A percentile compares a stretch with the other conserved stretches of the same genome.
phyloP scores from a whole-genome alignment of 441 rosid genomes.

The Biscutella auriculata region DNA sequence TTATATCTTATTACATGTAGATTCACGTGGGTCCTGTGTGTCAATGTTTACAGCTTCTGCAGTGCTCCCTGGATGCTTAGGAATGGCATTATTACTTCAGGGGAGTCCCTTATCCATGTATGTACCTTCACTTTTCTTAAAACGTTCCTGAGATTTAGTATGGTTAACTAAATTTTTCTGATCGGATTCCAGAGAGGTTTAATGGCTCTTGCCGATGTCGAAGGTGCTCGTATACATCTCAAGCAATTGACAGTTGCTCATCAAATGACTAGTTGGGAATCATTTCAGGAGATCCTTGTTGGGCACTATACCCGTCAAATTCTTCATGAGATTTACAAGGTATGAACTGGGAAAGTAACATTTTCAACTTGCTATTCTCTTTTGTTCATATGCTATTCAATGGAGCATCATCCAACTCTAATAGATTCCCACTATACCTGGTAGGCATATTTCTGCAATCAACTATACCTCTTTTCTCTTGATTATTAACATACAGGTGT shows the following conservation, averaged over 20 bases:
- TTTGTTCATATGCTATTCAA: neutral
- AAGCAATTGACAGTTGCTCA: conserved; percentile 68
- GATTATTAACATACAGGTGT: conserved; percentile 43
- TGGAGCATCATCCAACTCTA: neutral
- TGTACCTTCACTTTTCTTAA: conserved; percentile 24
- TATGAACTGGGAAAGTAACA: conserved; percentile 12
- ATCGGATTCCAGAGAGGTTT: conserved; percentile 64
- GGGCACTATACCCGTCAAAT: conserved; percentile 83
- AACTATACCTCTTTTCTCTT: neutral
- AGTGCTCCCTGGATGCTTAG: conserved; percentile 92
- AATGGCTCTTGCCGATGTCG: conserved; percentile 95
- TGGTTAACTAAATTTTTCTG: neutral
- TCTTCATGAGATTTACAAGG: conserved; percentile 97
- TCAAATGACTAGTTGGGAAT: conserved; percentile 93
- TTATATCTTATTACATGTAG: conserved; percentile 13
- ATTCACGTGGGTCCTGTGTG: conserved; percentile 19
- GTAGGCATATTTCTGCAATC: neutral
- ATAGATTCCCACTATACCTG: neutral
- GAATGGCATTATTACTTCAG: conserved; percentile 61
- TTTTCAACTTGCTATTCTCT: neutral
- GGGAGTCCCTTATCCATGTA: conserved; percentile 88
- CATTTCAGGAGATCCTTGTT: conserved; percentile 76
- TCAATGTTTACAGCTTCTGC: conserved; percentile 60
- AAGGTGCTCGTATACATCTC: conserved; percentile 89
- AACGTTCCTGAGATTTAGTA: neutral